phyloP scores from a whole-genome alignment of 768 basidiomycete species.

The Scleroderma citrinum region DNA sequence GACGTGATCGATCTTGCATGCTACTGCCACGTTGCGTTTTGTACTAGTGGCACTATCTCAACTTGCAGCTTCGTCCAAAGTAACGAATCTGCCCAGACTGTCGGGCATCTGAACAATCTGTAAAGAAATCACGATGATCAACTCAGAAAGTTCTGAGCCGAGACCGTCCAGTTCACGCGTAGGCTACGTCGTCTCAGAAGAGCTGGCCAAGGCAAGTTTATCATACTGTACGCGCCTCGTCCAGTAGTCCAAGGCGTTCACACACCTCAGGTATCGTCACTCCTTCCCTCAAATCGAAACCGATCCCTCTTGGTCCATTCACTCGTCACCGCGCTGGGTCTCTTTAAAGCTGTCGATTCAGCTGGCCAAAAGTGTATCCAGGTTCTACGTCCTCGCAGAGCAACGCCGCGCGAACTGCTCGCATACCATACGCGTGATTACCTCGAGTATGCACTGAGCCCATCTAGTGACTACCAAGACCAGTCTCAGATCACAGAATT shows the following conservation, averaged over 20 bases:
- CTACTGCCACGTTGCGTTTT: too few species aligned
- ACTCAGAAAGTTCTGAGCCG: neutral
- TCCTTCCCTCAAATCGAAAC: slow-evolving; percentile 64
- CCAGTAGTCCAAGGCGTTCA: too few species aligned
- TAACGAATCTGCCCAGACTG: too few species aligned
- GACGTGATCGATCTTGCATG: too few species aligned
- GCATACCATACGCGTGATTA: slow-evolving; percentile 71
- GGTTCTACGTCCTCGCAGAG: slow-evolving; percentile 49
- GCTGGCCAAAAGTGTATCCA: slow-evolving; percentile 27
- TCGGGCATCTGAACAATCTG: too few species aligned
- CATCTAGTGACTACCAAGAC: slow-evolving; percentile 22
- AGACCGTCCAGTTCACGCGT: slow-evolving; percentile 13
- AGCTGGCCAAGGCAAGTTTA: slow-evolving; percentile 43
- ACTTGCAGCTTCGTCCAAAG: too few species aligned
- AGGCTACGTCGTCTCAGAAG: slow-evolving; percentile 52
- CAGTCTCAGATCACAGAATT: slow-evolving; percentile 32
- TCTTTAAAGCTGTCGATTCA: slow-evolving; percentile 33
- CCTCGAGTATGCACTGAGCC: slow-evolving; percentile 50
- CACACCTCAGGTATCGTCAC: slow-evolving; percentile 36
- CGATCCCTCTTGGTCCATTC: slow-evolving; percentile 65
- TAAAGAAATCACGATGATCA: too few species aligned
- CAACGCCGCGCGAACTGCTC: slow-evolving; percentile 50
- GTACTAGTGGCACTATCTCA: too few species aligned
- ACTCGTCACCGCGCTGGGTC: slow-evolving; percentile 46
- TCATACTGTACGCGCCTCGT: too few species aligned